Evolutionary conservation across 768 basidiomycete genomes (phyloP).

Genomic region (Pisolithus orientalis): DNA sequence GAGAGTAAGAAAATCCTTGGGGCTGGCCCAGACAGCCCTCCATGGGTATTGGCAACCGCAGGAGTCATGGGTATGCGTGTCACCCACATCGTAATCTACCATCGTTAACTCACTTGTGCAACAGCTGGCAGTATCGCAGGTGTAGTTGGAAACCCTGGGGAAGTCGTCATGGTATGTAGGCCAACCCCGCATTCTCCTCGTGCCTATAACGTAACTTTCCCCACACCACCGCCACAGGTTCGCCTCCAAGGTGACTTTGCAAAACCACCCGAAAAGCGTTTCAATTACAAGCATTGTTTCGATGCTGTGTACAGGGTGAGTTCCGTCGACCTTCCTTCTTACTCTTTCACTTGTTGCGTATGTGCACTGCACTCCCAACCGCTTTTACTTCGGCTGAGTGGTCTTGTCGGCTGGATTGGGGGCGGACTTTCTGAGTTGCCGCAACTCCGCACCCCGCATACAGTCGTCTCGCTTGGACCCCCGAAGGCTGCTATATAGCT

Average conservation of each 20-base stretch:
- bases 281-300: slow-evolving; percentile 87
- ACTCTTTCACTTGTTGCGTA: not conserved
- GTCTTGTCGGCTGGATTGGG: no score
- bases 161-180: slow-evolving; percentile 60
- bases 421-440: no score
- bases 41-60: slow-evolving; percentile 76
- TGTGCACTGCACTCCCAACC: not conserved
- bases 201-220: slow-evolving; percentile 3
- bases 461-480: no score
- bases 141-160: slow-evolving; percentile 83
- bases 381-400: not conserved
- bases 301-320: slow-evolving; percentile 82
- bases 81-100: not conserved
- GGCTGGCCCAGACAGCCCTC: slow-evolving; percentile 57
- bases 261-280: slow-evolving; percentile 79
- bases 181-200: slow-evolving; percentile 2
- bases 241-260: slow-evolving; percentile 89
- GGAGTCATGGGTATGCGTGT: slow-evolving; percentile 74
- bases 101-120: not conserved
- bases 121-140: slow-evolving; percentile 83
- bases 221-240: slow-evolving; percentile 32
- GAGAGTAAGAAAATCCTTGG: slow-evolving; percentile 82
- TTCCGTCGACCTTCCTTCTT: slow-evolving; percentile 10
- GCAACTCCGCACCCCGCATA: no score
- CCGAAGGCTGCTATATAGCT: no score